phyloP scores from a whole-genome alignment of 768 basidiomycete genomes.

The Lentinula sp. region DNA sequence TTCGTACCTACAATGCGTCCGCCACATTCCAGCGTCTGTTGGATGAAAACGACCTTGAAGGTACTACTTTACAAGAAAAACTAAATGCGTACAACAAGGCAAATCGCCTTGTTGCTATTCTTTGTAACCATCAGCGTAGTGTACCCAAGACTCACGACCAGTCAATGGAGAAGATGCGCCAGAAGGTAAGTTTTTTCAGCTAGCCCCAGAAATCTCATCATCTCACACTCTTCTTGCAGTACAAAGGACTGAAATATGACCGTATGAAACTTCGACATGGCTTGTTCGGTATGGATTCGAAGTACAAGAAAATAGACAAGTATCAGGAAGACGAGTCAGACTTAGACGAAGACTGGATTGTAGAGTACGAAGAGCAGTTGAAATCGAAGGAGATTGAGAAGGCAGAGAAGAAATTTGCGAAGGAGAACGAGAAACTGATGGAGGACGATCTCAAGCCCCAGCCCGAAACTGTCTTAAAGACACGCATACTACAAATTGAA shows the following conservation, averaged over 20 bases:
- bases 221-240: conserved; percentile 36
- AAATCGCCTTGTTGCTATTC: conserved; percentile 92
- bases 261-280: conserved; percentile 94
- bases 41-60: conserved; percentile 53
- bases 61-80: conserved; percentile 88
- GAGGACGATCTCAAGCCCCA: conserved; percentile 63
- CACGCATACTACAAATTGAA: conserved; percentile 64
- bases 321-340: conserved; percentile 86
- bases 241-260: conserved; percentile 89
- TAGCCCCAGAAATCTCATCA: background rate
- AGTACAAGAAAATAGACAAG: conserved; percentile 75
- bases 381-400: conserved; percentile 85
- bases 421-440: conserved; percentile 82
- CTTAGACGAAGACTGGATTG: conserved; percentile 89
- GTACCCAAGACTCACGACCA: conserved; percentile 90
- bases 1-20: conserved; percentile 99
- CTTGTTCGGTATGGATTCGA: conserved; percentile 71
- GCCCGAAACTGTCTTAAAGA: conserved; percentile 57
- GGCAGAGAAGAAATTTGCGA: conserved; percentile 89
- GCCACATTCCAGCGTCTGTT: conserved; percentile 91
- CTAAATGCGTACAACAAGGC: conserved; percentile 96
- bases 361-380: conserved; percentile 67
- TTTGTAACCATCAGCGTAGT: conserved; percentile 98
- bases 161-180: conserved; percentile 89
- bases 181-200: conserved; percentile 56